These are phyloP conservation scores for Aureobasidium uvarum DNA, from an alignment of 2,329 filamentous ascomycete genomes.

Conservation along the genomic window DNA sequence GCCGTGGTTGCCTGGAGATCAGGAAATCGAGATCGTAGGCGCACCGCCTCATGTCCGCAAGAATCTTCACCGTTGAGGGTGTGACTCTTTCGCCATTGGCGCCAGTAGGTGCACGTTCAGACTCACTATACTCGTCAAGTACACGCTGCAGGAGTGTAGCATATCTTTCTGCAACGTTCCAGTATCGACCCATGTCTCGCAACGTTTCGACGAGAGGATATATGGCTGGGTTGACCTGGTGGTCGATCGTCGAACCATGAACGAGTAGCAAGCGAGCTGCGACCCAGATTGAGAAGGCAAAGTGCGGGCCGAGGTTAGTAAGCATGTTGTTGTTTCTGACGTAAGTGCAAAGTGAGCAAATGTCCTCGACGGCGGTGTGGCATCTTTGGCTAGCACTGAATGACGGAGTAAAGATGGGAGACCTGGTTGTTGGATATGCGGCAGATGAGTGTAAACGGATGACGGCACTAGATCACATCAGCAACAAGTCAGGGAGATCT, in stretches of 20 bases:
- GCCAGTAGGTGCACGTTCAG: conserved; percentile 58
- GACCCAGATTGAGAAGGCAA: conserved; percentile 91
- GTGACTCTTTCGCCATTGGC: conserved; percentile 69
- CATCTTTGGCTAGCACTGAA: conserved; percentile 83
- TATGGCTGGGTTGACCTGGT: conserved; percentile 76
- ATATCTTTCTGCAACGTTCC: conserved; percentile 83
- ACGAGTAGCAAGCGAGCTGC: conserved; percentile 83
- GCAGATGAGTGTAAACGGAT: conserved; percentile 90
- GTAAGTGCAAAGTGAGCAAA: conserved; percentile 73
- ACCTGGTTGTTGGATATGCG: conserved; percentile 85
- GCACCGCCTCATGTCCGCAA: conserved; percentile 87
- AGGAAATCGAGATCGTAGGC: conserved; percentile 88
- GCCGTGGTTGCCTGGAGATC: conserved; percentile 74
- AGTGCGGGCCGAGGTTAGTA: conserved; percentile 79
- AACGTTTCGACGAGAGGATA: conserved; percentile 79
- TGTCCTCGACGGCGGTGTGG: conserved; percentile 76
- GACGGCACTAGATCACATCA: conserved; percentile 57
- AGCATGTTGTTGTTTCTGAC: conserved; percentile 73
- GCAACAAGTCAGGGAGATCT: background rate
- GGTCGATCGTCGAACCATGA: conserved; percentile 85
- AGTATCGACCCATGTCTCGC: conserved; percentile 74
- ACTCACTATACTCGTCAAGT: conserved; percentile 80
- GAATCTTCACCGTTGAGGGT: conserved; percentile 78
- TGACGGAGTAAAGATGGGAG: conserved; percentile 83
- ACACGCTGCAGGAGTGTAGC: conserved; percentile 76